phyloP scores from a whole-genome alignment of 2,329 filamentous ascomycete genomes.

The Aspergillus carbonarius region DNA sequence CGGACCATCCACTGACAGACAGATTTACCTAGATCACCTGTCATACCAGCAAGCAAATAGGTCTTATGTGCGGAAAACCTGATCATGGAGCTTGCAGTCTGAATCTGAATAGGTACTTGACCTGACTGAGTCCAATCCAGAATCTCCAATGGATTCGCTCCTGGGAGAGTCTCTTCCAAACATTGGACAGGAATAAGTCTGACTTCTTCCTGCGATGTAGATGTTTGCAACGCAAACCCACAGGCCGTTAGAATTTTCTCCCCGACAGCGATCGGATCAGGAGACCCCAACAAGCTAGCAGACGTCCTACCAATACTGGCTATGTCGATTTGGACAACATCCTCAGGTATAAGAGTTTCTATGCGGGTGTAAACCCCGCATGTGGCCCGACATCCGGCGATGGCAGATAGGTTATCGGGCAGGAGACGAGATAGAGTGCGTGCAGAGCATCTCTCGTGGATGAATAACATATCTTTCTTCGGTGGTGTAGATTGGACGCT shows the following conservation, averaged over 20 bases:
- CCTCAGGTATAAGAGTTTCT: not conserved
- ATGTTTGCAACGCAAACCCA: not conserved
- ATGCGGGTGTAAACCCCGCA: not conserved
- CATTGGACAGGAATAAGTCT: not conserved
- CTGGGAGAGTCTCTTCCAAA: not conserved
- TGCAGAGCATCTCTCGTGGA: not conserved
- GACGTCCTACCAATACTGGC: not conserved
- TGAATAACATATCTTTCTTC: not conserved
- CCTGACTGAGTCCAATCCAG: not conserved
- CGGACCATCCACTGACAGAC: conserved; percentile 3
- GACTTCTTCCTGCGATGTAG: not conserved
- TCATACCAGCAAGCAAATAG: conserved; percentile 2
- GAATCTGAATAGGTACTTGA: not conserved
- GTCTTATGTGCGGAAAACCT: not conserved
- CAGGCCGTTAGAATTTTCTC: not conserved
- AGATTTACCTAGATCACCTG: conserved; percentile 1
- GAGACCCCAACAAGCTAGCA: not conserved
- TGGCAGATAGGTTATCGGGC: not conserved
- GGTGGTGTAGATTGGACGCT: not conserved
- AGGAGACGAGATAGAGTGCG: not conserved
- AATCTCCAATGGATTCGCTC: not conserved
- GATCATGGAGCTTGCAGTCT: conserved; percentile 2
- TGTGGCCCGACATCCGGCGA: not conserved
- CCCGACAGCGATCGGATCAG: not conserved
- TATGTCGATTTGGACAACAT: not conserved